Evolutionary conservation across 1,284 basidiomycete genomes (phyloP).

Genomic region (Trichosporon sp.): DNA sequence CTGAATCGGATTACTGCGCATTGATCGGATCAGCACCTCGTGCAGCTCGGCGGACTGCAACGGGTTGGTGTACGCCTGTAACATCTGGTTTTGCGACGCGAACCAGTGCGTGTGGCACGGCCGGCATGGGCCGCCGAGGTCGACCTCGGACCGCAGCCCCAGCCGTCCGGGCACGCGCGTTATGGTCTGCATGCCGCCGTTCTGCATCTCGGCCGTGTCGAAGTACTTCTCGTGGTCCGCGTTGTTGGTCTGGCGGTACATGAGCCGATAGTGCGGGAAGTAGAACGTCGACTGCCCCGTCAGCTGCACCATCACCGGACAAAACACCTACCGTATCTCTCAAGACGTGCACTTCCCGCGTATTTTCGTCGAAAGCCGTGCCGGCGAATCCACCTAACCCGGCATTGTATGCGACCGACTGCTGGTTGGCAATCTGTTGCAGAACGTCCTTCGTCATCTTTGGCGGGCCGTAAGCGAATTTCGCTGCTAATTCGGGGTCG

Average conservation of each 20-base stretch:
- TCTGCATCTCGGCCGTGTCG: not conserved
- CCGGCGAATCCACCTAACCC: not conserved
- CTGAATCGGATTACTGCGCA: conserved; percentile 18
- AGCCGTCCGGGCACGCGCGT: not conserved
- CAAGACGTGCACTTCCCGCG: not conserved
- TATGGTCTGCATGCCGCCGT: not conserved
- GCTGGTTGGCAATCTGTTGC: not conserved
- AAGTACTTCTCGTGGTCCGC: not conserved
- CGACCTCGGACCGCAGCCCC: not conserved
- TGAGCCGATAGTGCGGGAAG: conserved; percentile 11
- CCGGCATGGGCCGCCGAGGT: not conserved
- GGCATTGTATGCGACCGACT: not conserved
- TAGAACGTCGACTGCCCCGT: not conserved
- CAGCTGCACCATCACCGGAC: not conserved
- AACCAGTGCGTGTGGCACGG: not conserved
- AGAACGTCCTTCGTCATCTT: not conserved
- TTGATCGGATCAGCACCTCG: conserved; percentile 15
- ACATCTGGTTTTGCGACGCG: not conserved
- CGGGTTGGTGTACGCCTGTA: not conserved
- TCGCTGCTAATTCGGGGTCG: not conserved
- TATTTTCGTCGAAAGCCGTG: not conserved
- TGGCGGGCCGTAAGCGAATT: conserved; percentile 11
- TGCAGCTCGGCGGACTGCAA: not conserved
- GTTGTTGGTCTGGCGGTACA: not conserved
- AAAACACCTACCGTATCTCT: conserved; percentile 4